Conservation (phyloP, 805 yeast species). For the Starmerella floris region DNA sequence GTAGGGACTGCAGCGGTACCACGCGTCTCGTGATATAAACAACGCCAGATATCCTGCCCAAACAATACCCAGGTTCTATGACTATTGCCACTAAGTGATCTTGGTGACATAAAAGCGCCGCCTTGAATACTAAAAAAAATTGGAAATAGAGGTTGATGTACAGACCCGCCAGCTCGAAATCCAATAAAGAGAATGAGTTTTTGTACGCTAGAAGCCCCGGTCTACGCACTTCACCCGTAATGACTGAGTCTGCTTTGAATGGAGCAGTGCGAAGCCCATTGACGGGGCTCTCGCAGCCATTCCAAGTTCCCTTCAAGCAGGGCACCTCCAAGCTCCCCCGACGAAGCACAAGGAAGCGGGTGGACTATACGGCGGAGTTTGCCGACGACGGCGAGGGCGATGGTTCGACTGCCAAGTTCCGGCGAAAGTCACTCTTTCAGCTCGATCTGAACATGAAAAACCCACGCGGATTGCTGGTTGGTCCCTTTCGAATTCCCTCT, state of each 20-base stretch:
- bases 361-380: slow-evolving; percentile 7
- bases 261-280: slow-evolving; percentile 2
- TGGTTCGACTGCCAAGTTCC: neutral
- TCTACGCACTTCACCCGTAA: too few species aligned
- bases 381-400: slow-evolving; percentile 6
- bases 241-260: too few species aligned
- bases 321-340: neutral
- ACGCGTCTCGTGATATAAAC: too few species aligned
- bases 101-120: too few species aligned
- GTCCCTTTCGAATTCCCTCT: slow-evolving; percentile 16
- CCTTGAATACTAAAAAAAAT: too few species aligned
- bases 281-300: slow-evolving; percentile 12
- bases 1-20: too few species aligned
- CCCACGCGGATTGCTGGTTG: neutral
- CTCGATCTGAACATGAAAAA: too few species aligned
- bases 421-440: neutral
- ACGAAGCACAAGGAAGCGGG: slow-evolving; percentile 8
- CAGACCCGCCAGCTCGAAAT: neutral
- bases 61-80: too few species aligned
- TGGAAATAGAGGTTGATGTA: neutral
- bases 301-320: slow-evolving; percentile 15
- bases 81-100: too few species aligned
- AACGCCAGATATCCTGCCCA: too few species aligned
- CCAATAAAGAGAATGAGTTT: neutral
- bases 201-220: too few species aligned